Base-by-base conservation (phyloP, 805 yeast genomes). In the Lipomyces yamadae region DNA sequence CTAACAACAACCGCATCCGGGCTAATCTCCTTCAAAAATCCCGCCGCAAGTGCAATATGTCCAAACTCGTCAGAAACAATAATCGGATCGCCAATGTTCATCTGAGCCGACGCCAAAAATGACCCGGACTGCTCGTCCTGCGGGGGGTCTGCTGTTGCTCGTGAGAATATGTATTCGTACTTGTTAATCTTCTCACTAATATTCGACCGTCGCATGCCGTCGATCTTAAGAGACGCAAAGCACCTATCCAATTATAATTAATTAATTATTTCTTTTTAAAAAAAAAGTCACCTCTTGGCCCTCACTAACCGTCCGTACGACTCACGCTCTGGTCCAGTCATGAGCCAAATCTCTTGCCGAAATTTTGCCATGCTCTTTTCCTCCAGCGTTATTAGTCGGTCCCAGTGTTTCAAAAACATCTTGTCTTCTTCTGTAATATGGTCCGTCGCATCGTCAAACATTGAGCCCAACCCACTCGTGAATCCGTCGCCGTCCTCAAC, bases 11-110 rank as follows among this genome's bases (percentile, higher is more conserved):
- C 74, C 6, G 76, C 71, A 6, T 79, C 79, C 0, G 80, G 77
- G 5, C 82, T 78, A 0, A 89, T 78, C 2, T 75, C 71, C 4
- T 79, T 77, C 3, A 92, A 81, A 56, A 75, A 77, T 0, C 96
- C 97, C 60, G 81, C 81, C 0, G 92, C 86, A 32, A 93, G 73
- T 0, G 91, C 89, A 76, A 88, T 88, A 75, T 89, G 91, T 0
- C 97, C 97, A 0, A 76, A 67, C 72, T 91, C 96, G 75, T 90
- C 97, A 74, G 97, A 92, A 0, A 92, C 79, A 15, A 89, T 81
- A 0, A 93, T 83, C 52, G 86, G 80, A 74, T 93, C 97, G 69
- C 84, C 81, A 50, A 81, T 79, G 0, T 79, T 61, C 1, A 92
- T 72, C 65, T 88, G 91, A 0, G 88, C 24, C 24, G 24, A 78